Conservation (phyloP, 768 basidiomycete genomes). For the Lenzites betulinus region DNA sequence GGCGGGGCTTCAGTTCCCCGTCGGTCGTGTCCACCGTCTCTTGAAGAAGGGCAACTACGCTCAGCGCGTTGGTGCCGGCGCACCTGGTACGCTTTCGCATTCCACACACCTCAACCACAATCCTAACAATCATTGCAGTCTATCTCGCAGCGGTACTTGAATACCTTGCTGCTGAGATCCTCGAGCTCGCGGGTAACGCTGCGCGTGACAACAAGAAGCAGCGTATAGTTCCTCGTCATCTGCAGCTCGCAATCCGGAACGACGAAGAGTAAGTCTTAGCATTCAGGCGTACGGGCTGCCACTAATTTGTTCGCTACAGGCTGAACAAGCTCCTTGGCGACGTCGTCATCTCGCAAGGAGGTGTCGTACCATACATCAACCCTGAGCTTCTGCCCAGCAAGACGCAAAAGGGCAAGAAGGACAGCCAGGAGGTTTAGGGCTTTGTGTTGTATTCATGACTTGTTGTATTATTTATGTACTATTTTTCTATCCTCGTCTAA, state of each 20-base stretch:
- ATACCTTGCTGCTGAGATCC: conserved; percentile 90
- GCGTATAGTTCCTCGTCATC: conserved; percentile 93
- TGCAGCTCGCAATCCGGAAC: conserved; percentile 93
- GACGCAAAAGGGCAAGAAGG: conserved; percentile 55
- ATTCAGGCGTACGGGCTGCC: conserved; percentile 1
- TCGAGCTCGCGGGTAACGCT: conserved; percentile 90
- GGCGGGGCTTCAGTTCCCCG: conserved; percentile 85
- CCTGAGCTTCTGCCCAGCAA: conserved; percentile 55
- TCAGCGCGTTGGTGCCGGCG: conserved; percentile 85
- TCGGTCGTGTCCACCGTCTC: conserved; percentile 91
- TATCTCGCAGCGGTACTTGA: conserved; percentile 93
- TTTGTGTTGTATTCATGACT: conserved; percentile 16
- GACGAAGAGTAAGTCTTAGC: conserved; percentile 90
- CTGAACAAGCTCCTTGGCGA: conserved; percentile 71
- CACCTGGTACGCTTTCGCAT: conserved; percentile 59
- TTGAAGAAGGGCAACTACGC: conserved; percentile 87
- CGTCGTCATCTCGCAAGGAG: conserved; percentile 94
- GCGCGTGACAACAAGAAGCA: conserved; percentile 93
- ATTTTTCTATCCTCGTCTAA: conserved; percentile 17
- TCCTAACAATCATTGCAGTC: conserved; percentile 44
- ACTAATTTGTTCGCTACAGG: conserved; percentile 34
- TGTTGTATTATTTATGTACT: conserved; percentile 26
- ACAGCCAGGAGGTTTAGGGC: conserved; percentile 50
- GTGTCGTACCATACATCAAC: conserved; percentile 85
- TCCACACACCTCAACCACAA: not conserved